Percentiles rank a stretch among this genome's conserved stretches.
Conservation (phyloP, 345 rosid species). For the Arabidopsis suecica region DNA sequence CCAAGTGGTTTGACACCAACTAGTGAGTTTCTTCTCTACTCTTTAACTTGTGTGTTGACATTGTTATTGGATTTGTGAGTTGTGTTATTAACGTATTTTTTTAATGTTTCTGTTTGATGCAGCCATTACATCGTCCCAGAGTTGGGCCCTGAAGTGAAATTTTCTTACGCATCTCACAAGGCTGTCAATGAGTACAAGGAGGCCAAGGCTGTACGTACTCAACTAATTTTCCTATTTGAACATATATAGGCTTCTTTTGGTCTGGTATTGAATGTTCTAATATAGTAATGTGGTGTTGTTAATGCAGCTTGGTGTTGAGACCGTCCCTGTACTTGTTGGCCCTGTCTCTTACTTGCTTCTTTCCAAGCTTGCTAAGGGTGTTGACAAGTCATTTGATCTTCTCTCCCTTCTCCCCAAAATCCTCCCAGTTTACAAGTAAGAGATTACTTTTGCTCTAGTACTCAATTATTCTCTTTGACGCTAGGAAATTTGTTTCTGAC, state of each 20-base stretch:
- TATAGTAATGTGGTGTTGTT: conserved; percentile 31
- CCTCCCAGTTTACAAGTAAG: conserved; percentile 92
- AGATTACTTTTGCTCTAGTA: background rate
- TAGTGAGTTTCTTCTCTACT: conserved; percentile 68
- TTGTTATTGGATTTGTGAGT: background rate
- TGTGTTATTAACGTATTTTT: background rate
- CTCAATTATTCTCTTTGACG: background rate
- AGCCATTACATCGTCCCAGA: conserved; percentile 98
- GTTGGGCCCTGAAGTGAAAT: conserved; percentile 89
- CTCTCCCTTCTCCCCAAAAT: conserved; percentile 89
- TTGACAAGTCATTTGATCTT: conserved; percentile 77
- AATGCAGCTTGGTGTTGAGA: conserved; percentile 86
- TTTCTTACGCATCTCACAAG: conserved; percentile 96
- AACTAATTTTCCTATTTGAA: background rate
- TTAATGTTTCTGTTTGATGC: conserved; percentile 37
- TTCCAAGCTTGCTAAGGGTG: conserved; percentile 94
- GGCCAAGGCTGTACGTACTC: conserved; percentile 80
- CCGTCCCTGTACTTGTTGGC: conserved; percentile 89
- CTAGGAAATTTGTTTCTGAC: conserved; percentile 32
- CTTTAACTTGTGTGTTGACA: background rate
- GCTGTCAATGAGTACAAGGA: conserved; percentile 93
- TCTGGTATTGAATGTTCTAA: conserved; percentile 3
- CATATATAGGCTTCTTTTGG: background rate
- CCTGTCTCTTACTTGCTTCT: conserved; percentile 96
- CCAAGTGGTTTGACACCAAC: conserved; percentile 99